Base-by-base conservation (phyloP, 2,329 filamentous ascomycete species). In the Mollisiaceae sp. region DNA sequence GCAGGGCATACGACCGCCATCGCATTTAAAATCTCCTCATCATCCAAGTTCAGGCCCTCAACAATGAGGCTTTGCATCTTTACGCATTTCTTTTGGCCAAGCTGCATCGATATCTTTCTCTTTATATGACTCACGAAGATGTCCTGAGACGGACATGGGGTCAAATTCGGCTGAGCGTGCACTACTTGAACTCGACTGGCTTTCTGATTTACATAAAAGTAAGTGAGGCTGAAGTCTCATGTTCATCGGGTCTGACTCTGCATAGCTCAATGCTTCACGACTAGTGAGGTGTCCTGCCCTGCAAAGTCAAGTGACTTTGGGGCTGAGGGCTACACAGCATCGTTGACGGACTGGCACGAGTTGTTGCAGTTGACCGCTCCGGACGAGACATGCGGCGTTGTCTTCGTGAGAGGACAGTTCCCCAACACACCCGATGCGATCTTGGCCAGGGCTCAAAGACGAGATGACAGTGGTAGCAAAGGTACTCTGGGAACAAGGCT, bases 321-420 rank as follows among this genome's bases (percentile, higher is more conserved):
- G 18, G 41, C 58, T 20, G 64, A 67, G 60, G 70, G 70, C 18
- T 66, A 67, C 58, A 71, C 68, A 1, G 68, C 65, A 22, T 71
- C 70, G 1, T 12, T 71, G 52, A 69, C 56, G 20, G 64, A 70
- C 43, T 69, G 67, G 61, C 70, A 71, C 24, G 68, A 70, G 47
- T 54, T 71, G n/a, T 41, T 71, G 20, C 70, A 71, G 45, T 47
- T 71, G 20, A 69, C 70, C 15, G 68, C 70, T 11, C 70, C 70
- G 0, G 70, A 71, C 57, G 56, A 62, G 2, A 56, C 38, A 2
- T 70, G 68, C 50, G 68, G 70, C 9, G n/a, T 71, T 14, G 68
- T 68, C 12, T 69, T 60, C 39, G 68, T 70, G 2, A 41, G 67
- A 54, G 70, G 70, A 0, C 50, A 62, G 3, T 71, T 71, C 45